phyloP scores from a whole-genome alignment of 139 green algal species.

The Bryopsis sp. region DNA sequence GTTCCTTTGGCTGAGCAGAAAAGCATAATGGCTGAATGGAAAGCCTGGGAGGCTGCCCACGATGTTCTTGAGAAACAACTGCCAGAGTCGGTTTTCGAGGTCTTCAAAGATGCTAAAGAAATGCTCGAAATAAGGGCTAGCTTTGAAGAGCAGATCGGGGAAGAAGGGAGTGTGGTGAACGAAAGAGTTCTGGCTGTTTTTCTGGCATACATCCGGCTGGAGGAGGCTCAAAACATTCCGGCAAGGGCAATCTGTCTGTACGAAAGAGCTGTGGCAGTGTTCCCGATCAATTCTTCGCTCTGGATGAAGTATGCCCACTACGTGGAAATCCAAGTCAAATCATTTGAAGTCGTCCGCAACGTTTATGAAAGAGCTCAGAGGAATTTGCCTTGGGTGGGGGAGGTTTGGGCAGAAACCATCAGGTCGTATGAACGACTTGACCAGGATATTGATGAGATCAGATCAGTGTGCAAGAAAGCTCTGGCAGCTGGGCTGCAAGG shows the following conservation, averaged over 20 bases:
- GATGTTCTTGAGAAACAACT: conserved; percentile 9
- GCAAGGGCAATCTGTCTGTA: conserved; percentile 40
- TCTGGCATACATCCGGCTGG: conserved; percentile 62
- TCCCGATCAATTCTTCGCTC: conserved; percentile 67
- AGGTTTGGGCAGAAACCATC: conserved; percentile 53
- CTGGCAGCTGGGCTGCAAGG: conserved; percentile 35
- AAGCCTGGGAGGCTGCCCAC: conserved; percentile 44
- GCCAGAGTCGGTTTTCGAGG: neutral
- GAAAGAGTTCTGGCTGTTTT: conserved; percentile 56
- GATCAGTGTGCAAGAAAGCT: conserved; percentile 29
- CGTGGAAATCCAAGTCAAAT: conserved; percentile 41
- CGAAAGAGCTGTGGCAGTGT: conserved; percentile 67
- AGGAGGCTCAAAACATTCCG: conserved; percentile 23
- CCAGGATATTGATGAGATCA: conserved; percentile 19
- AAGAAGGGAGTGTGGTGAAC: conserved; percentile 22
- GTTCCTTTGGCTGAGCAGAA: conserved; percentile 35
- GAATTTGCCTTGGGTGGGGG: conserved; percentile 78
- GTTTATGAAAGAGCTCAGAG: conserved; percentile 55
- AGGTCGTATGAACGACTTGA: conserved; percentile 31
- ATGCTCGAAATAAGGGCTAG: neutral
- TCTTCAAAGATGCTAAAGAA: neutral
- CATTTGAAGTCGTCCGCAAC: conserved; percentile 23
- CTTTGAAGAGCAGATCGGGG: conserved; percentile 4
- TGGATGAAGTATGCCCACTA: conserved; percentile 70
- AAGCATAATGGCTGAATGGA: conserved; percentile 43